Evolutionary conservation across 208 protist genomes (phyloP), one percentile per base, ranked within the genome.

Genomic region (Naegleria gruberi): DNA sequence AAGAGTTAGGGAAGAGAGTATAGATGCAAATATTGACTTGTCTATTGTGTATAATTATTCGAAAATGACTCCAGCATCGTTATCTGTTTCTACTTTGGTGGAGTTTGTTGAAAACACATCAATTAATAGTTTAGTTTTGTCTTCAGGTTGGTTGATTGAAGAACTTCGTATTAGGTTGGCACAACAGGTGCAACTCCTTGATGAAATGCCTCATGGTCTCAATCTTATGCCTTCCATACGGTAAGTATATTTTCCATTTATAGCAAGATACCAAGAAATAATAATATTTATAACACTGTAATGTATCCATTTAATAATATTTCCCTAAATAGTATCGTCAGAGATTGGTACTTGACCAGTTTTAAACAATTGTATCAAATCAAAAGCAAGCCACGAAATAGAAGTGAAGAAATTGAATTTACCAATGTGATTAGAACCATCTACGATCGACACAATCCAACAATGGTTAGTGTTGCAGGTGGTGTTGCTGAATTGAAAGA

Each of bases 401-500:
- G 4, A 15, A 37, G 55, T 42, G 43, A 87, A 55, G 43, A 51
- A 55, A 23, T 55, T 37, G 17, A 45, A 55, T 87, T 55, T 41
- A 55, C 83, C 6, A 30, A 51, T 23, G 40, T 40, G 26, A 23
- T 87, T 23, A 6, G n/a, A 40, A 43, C 34, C 0, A 55, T 87
- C 6, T 87, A 87, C 55, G 43, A 47, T 19, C 2, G 83, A 87
- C 83, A 87, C 55, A 0, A 30, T 41, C 44, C 83, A 34, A 87
- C 83, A 40, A 45, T 23, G 1, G 40, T 41, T 26, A 55, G 30
- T 41, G 83, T 87, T 5, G 83, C 83, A 46, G 6, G 37, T 12
- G 83, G 83, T 55, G 83, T 87, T 15, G n/a, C 7, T 1, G 83
- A 87, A 87, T 37, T 87, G 19, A 87, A 87, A 41, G n/a, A 4